phyloP scores from a whole-genome alignment of 108 stramenopile species.

The Pseudonitzschia pungens region DNA sequence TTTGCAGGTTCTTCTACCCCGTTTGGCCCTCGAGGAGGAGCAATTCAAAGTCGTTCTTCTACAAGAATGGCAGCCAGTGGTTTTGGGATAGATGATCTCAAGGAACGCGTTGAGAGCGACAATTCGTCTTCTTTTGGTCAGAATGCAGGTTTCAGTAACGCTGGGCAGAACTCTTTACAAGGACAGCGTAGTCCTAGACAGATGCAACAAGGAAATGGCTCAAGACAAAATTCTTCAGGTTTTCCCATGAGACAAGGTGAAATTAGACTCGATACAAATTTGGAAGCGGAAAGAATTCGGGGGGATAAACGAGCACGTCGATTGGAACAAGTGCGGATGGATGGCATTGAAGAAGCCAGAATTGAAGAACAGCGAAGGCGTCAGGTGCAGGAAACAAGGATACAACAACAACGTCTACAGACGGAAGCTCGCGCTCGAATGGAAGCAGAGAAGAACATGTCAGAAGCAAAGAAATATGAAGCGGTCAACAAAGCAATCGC shows the following conservation, averaged over 20 bases:
- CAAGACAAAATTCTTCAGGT: background rate
- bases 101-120: constrained; percentile 2
- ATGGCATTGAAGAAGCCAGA: constrained; percentile 14
- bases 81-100: constrained; percentile 16
- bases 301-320: constrained; percentile 9
- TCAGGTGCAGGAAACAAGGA: background rate
- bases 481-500: constrained; percentile 13
- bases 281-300: constrained; percentile 7
- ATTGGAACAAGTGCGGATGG: constrained; percentile 9
- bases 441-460: constrained; percentile 7
- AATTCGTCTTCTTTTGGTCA: background rate
- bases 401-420: constrained; percentile 5
- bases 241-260: background rate
- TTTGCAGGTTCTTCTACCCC: background rate
- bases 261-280: constrained; percentile 1
- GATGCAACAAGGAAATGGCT: background rate
- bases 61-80: background rate
- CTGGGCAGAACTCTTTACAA: background rate
- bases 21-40: constrained; percentile 7
- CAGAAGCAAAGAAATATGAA: constrained; percentile 9
- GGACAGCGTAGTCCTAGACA: background rate
- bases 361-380: constrained; percentile 13
- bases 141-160: background rate
- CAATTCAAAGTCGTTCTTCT: background rate
- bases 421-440: constrained; percentile 13